Base-by-base conservation (phyloP, 768 basidiomycete genomes). In the Suillus americanus region DNA sequence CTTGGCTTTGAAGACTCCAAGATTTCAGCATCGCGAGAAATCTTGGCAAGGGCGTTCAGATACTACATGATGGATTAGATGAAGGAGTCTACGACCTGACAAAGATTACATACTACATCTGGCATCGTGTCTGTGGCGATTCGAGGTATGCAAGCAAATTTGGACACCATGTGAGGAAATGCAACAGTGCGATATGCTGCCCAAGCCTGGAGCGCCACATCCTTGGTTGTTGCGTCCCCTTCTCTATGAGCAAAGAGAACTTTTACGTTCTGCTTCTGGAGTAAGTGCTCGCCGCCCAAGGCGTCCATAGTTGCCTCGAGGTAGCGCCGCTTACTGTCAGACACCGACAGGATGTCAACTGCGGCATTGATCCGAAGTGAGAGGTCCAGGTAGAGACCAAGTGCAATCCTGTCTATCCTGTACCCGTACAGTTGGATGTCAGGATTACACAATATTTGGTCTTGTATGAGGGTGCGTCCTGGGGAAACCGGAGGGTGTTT, bases 1-100 rank as follows among this genome's bases (percentile, higher is more conserved):
- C 65, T 67, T 0, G 88, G 85, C 67, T 86, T 86, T 62, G 80
- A 67, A 20, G 81, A 75, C 20, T 84, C 80, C 18, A 86, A 74
- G 8, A 81, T 80, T 18, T 82, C 78, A 2, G 80, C 73, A 56
- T 85, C 80, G 7, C 76, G 79, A 13, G 79, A 77, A 59, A 83
- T 74, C 66, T 81, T 87, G 1, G 82, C 76, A 1, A 89, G 70
- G 25, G 80, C 77, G n/a, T 72, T 64, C 7, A 90, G 75, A 41
- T 75, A 75, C 85, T 82, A 2, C 1, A 40, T 41, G 33, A 30
- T 64, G 23, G n/a, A 51, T 62, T 13, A 64, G 62, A 6, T 9
- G 60, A 62, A 10, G 5, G 23, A n/a, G 1, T 18, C 14, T 12
- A 25, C 35, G 16, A 45, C 7, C 16, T 43, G 56, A 5, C 10